phyloP scores from a whole-genome alignment of 495 filamentous ascomycete species.

The Neurospora sp. region DNA sequence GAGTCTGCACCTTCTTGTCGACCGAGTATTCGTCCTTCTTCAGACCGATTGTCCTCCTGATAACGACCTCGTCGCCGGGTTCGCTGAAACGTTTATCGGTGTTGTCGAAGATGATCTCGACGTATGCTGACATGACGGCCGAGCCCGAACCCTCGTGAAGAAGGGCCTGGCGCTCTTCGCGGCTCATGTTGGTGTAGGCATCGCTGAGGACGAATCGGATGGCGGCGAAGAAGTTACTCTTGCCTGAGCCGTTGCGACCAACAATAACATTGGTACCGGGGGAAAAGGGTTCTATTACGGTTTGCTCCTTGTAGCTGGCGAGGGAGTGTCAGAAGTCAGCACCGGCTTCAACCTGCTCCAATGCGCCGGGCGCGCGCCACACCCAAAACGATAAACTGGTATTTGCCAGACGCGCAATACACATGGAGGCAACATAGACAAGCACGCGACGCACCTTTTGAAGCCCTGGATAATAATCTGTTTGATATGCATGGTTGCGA shows the following conservation, averaged over 20 bases:
- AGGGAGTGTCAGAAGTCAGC: conserved; percentile 7
- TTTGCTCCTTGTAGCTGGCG: conserved; percentile 94
- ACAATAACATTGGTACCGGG: conserved; percentile 98
- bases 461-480: conserved; percentile 99
- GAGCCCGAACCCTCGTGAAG: conserved; percentile 95
- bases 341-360: background rate
- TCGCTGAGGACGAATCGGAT: conserved; percentile 98
- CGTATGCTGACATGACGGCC: conserved; percentile 97
- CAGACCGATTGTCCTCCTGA: conserved; percentile 86
- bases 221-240: conserved; percentile 99
- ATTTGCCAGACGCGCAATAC: background rate
- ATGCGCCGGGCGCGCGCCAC: background rate
- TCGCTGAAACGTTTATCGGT: conserved; percentile 92
- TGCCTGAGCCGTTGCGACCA: conserved; percentile 96
- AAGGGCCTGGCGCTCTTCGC: conserved; percentile 90
- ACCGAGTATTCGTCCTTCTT: conserved; percentile 99
- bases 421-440: background rate
- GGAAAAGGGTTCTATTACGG: conserved; percentile 95
- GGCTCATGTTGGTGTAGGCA: conserved; percentile 91
- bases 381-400: background rate
- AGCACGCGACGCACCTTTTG: conserved; percentile 64
- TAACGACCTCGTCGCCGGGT: conserved; percentile 77
- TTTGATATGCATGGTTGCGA: conserved; percentile 85
- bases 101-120: conserved; percentile 99
- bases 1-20: conserved; percentile 91